phyloP scores from a whole-genome alignment of 768 basidiomycete genomes.

The Mycena capillaripes region DNA sequence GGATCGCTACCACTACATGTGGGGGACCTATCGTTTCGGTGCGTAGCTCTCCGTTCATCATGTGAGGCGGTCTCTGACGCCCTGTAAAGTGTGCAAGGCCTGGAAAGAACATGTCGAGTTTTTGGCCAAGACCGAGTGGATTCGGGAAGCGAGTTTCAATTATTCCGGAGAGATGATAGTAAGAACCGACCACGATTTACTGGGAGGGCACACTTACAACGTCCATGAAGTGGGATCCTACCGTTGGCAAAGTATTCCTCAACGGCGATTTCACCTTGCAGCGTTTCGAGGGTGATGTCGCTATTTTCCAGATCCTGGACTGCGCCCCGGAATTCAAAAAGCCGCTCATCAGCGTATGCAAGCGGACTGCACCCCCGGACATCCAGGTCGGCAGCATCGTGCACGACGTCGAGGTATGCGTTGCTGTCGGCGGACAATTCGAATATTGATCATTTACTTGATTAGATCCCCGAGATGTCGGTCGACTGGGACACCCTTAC shows the following conservation, averaged over 20 bases:
- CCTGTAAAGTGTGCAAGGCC: neutral
- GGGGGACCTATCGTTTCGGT: no score
- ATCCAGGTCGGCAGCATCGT: conserved; percentile 17
- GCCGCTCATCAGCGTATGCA: conserved; percentile 5
- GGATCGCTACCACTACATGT: no score
- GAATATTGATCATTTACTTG: neutral
- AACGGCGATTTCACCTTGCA: conserved; percentile 14
- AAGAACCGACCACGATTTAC: no score
- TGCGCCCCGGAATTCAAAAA: conserved; percentile 5
- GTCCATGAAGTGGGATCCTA: neutral
- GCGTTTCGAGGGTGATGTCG: conserved; percentile 22
- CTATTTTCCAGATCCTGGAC: neutral
- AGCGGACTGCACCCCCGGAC: conserved; percentile 4
- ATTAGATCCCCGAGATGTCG: conserved; percentile 22
- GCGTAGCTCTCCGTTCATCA: no score
- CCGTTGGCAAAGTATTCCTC: conserved; percentile 6
- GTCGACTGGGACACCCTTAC: conserved; percentile 27
- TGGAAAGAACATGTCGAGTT: neutral
- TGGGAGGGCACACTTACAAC: no score
- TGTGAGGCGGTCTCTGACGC: no score
- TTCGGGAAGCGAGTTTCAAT: neutral
- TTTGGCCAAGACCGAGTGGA: neutral
- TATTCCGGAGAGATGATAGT: neutral
- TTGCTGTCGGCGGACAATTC: no score
- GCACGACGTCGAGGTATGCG: conserved; percentile 28